These are phyloP conservation scores for Hypoxylon cercidicola DNA, from an alignment of 495 filamentous ascomycete species.

Conservation along the genomic window DNA sequence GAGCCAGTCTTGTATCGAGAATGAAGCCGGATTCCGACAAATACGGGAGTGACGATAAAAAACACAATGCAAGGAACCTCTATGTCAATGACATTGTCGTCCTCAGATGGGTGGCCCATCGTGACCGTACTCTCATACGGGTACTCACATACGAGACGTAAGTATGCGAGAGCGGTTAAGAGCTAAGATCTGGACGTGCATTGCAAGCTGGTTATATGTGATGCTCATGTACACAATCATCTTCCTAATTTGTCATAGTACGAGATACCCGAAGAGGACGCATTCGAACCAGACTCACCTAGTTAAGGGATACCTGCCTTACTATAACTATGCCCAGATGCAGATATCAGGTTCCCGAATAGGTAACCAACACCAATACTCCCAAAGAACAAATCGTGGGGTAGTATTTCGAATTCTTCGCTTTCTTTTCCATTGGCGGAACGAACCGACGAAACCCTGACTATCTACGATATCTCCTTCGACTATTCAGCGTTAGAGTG, in stretches of 20 bases:
- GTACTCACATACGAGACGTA: neutral
- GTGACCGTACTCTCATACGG: slow-evolving; percentile 11
- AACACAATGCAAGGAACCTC: slow-evolving; percentile 49
- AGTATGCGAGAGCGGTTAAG: neutral
- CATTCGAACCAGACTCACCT: slow-evolving; percentile 6
- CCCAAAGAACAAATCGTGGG: neutral
- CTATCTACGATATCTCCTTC: slow-evolving; percentile 1
- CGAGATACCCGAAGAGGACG: slow-evolving; percentile 23
- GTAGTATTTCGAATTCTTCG: slow-evolving; percentile 9
- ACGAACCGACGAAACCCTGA: neutral
- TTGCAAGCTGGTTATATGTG: slow-evolving; percentile 19
- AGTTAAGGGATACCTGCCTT: slow-evolving; percentile 14
- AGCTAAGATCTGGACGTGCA: neutral
- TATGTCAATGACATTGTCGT: slow-evolving; percentile 47
- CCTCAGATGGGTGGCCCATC: slow-evolving; percentile 25
- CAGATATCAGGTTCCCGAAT: slow-evolving; percentile 14
- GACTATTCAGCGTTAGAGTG: slow-evolving; percentile 7
- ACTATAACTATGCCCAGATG: slow-evolving; percentile 23
- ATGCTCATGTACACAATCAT: neutral
- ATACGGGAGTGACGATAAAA: slow-evolving; percentile 45
- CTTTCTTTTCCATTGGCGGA: slow-evolving; percentile 7
- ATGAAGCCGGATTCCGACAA: slow-evolving; percentile 46
- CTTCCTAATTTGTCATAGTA: slow-evolving; percentile 6
- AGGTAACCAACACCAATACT: slow-evolving; percentile 9
- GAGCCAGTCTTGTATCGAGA: slow-evolving; percentile 45